Percentiles rank a stretch among this genome's conserved stretches.
Conservation (phyloP, 78 protist species). For the Pigoraptor vietnamica region DNA sequence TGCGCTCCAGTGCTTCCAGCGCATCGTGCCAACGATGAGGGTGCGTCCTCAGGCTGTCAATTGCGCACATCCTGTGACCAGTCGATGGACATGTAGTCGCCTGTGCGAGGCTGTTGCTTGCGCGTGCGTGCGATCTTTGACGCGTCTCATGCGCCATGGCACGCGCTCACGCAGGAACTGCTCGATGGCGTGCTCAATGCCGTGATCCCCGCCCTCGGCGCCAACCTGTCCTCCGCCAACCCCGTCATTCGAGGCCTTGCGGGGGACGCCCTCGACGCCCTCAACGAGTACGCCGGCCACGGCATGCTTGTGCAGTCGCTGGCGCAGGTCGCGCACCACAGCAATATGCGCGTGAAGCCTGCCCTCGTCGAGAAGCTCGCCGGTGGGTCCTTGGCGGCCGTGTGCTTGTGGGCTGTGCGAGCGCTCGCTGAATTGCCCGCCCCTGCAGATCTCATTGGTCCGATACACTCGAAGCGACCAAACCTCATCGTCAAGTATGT, state of each 20-base stretch:
- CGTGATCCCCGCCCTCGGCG: neutral
- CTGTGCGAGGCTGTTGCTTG: neutral
- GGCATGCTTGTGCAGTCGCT: neutral
- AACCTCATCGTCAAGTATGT: neutral
- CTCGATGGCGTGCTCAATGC: too few species aligned
- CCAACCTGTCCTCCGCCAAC: neutral
- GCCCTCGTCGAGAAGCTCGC: neutral
- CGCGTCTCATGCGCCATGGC: neutral
- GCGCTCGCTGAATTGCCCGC: neutral
- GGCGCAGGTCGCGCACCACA: neutral
- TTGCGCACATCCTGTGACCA: neutral
- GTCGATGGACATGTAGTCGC: too few species aligned
- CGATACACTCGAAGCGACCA: too few species aligned
- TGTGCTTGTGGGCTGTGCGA: too few species aligned
- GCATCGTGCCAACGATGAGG: neutral
- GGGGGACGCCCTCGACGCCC: neutral
- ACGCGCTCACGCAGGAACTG: too few species aligned
- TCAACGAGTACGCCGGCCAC: neutral
- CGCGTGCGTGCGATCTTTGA: neutral
- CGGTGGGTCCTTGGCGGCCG: too few species aligned
- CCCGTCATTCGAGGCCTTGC: neutral
- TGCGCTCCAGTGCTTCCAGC: neutral
- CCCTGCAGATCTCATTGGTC: neutral
- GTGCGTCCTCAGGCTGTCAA: neutral
- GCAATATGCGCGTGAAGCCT: neutral